A percentile compares a stretch with the other conserved stretches of the same genome.
Conservation (phyloP, 768 basidiomycete genomes). For the Termitomyces sp. region DNA sequence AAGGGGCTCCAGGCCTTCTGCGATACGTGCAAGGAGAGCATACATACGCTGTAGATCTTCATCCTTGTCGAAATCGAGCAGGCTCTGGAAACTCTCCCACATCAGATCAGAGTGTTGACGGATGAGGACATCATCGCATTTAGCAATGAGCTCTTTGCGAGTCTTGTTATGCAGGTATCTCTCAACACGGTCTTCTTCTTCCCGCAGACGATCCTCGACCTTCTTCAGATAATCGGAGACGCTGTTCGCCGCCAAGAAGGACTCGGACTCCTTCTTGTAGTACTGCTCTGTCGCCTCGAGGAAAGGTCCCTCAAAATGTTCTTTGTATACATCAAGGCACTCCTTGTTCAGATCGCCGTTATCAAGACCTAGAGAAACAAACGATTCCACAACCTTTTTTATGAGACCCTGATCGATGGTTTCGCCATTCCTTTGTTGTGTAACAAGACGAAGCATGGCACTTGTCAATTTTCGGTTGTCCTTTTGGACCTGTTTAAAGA, state of each 20-base stretch:
- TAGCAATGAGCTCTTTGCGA: constrained; percentile 75
- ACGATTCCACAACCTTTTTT: constrained; percentile 97
- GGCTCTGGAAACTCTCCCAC: constrained; percentile 92
- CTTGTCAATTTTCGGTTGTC: constrained; percentile 78
- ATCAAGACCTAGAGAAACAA: constrained; percentile 93
- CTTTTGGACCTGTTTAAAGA: constrained; percentile 82
- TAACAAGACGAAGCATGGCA: constrained; percentile 84
- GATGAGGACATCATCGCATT: constrained; percentile 93
- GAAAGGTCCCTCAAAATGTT: constrained; percentile 89
- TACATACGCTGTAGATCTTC: constrained; percentile 98
- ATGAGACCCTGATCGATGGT: constrained; percentile 93
- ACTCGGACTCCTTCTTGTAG: constrained; percentile 90
- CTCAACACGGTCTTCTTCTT: constrained; percentile 96
- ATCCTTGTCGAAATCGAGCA: constrained; percentile 93
- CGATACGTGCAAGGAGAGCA: constrained; percentile 86
- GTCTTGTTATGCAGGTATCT: constrained; percentile 91
- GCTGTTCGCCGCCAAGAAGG: constrained; percentile 87
- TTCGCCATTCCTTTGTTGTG: constrained; percentile 93
- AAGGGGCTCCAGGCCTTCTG: constrained; percentile 88
- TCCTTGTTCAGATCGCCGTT: constrained; percentile 88
- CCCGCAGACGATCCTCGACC: constrained; percentile 88
- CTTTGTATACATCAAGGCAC: constrained; percentile 92
- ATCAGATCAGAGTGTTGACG: constrained; percentile 84
- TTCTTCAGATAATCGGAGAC: constrained; percentile 97
- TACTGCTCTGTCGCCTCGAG: constrained; percentile 84